A percentile compares a stretch with the other conserved stretches of the same genome.
Evolutionary conservation across 176 grass and related monocot genomes (phyloP).

Genomic region (Oryza longistaminata): DNA sequence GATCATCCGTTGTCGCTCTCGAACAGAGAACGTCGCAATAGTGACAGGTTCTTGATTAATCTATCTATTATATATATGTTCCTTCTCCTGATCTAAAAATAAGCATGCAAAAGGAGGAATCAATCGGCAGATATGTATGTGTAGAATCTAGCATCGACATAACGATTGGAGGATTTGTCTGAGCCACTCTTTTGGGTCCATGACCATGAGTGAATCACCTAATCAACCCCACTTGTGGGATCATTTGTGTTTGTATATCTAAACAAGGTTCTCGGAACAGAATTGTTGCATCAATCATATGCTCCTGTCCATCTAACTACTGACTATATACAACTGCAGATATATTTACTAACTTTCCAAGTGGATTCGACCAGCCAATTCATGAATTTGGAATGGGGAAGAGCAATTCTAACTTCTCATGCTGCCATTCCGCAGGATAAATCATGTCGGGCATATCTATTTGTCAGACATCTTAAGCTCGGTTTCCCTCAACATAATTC

Average conservation of each 20-base stretch:
- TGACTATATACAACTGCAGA: too few species aligned
- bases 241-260: neutral
- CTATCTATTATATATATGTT: neutral
- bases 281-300: neutral
- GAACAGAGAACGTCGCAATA: neutral
- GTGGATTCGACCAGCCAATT: too few species aligned
- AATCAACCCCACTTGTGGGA: neutral
- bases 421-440: too few species aligned
- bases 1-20: neutral
- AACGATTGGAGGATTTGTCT: neutral
- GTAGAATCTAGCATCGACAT: neutral
- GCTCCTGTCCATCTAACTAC: neutral
- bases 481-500: too few species aligned
- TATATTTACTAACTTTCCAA: too few species aligned
- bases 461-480: too few species aligned
- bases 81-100: neutral
- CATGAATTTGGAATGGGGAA: too few species aligned
- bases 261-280: neutral
- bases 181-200: conserved; percentile 15
- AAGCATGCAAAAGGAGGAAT: neutral
- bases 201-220: neutral
- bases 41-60: conserved; percentile 10
- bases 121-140: neutral
- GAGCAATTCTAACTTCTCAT: too few species aligned
- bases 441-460: too few species aligned